Percentiles rank a stretch among this genome's conserved stretches.
These are phyloP conservation scores for Fomitiporia mediterranea DNA, from an alignment of 1,284 basidiomycete genomes.

Conservation along the genomic window DNA sequence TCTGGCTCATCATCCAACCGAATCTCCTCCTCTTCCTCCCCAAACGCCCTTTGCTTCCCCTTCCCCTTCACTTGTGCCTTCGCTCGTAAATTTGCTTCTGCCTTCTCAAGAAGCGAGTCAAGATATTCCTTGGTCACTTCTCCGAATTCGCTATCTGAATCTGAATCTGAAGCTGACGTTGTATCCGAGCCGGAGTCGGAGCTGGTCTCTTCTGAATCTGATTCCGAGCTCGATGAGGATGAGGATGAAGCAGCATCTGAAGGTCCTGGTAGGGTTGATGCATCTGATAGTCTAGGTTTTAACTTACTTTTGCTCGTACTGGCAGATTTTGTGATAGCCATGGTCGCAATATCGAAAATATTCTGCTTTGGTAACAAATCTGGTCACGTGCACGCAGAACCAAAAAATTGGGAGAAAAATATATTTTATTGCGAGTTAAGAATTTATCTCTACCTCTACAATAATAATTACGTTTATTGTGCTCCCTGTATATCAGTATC, in stretches of 20 bases:
- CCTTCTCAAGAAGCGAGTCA: conserved; percentile 58
- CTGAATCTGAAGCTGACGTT: conserved; percentile 28
- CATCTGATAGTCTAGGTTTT: not conserved
- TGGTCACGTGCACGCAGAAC: not conserved
- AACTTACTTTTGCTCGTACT: not conserved
- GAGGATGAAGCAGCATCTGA: not conserved
- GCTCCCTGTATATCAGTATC: not conserved
- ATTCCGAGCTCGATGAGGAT: conserved; percentile 14
- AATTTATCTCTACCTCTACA: not conserved
- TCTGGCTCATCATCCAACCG: conserved; percentile 30
- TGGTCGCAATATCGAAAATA: not conserved
- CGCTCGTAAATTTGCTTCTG: conserved; percentile 44
- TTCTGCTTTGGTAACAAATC: not conserved
- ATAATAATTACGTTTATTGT: not conserved
- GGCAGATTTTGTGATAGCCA: not conserved
- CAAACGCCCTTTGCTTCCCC: conserved; percentile 26
- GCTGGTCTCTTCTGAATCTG: conserved; percentile 24
- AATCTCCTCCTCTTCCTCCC: conserved; percentile 33
- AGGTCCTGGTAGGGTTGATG: not conserved
- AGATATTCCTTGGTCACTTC: conserved; percentile 56
- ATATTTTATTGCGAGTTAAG: conserved; percentile 1
- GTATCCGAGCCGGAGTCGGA: not conserved
- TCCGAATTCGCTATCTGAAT: conserved; percentile 37
- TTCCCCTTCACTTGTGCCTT: conserved; percentile 25
- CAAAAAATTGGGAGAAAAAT: not conserved